phyloP scores from a whole-genome alignment of 108 stramenopile genomes.

The Licmophora abbreviata region DNA sequence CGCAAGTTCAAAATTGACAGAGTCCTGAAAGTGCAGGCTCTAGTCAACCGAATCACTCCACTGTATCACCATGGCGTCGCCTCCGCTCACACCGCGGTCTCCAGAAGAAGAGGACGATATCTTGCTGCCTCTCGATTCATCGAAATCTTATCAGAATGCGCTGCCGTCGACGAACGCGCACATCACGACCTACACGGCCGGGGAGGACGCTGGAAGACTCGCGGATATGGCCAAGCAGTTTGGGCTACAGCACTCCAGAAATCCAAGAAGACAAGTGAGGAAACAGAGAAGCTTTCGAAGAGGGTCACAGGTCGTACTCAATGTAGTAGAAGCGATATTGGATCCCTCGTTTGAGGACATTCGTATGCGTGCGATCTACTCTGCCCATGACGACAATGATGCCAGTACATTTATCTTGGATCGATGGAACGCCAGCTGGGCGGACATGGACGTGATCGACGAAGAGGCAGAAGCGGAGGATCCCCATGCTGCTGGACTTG shows the following conservation, averaged over 20 bases:
- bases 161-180: too few relatives aligned
- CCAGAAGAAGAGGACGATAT: too few relatives aligned
- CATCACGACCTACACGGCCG: conserved; percentile 28
- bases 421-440: conserved; percentile 1
- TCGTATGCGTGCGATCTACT: conserved; percentile 22
- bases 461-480: conserved; percentile 7
- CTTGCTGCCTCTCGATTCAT: too few relatives aligned
- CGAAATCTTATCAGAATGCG: too few relatives aligned
- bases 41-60: too few relatives aligned
- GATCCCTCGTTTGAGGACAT: conserved; percentile 20
- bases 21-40: too few relatives aligned
- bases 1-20: too few relatives aligned
- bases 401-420: too few relatives aligned
- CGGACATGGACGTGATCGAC: conserved; percentile 9
- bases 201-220: conserved; percentile 17
- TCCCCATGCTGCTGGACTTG: conserved; percentile 19
- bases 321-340: conserved; percentile 20
- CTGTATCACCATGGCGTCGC: too few relatives aligned
- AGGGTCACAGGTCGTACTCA: conserved; percentile 24
- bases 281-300: too few relatives aligned
- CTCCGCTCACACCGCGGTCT: too few relatives aligned
- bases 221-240: conserved; percentile 7
- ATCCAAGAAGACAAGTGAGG: too few relatives aligned
- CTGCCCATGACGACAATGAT: conserved; percentile 6
- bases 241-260: conserved; percentile 26